Evolutionary conservation across 768 basidiomycete genomes (phyloP), one percentile per base, ranked within the genome.

Genomic region (Collybia sp.): DNA sequence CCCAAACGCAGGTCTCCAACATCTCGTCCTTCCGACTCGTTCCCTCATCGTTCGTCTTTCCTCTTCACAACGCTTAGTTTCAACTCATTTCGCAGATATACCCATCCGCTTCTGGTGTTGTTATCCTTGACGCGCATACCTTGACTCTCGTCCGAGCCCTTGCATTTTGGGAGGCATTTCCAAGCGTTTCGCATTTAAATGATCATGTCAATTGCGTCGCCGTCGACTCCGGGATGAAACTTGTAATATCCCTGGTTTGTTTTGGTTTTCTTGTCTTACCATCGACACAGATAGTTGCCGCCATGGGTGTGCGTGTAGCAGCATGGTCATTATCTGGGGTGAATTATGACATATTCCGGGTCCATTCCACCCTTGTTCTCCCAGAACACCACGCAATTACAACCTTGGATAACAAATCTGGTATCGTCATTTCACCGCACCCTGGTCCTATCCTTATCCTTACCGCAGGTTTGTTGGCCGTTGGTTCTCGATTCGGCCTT

Each of bases 91-190:
- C 42, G 12, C 53, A 92, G 88, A 62, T 89, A 6, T 88, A 90
- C 59, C 71, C 85, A 5, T 86, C 85, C 13, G 80, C 79, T 32
- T 80, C 88, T 58, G 72, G 81, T 2, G 62, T 91, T 51, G 71
- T 89, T 46, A 67, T 91, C 37, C 77, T 88, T 55, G 70, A 90
- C 70, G 85, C 88, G n/a, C 74, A 68, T 46, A 73, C 70, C 12
- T 78, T 91, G 30, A 62, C 70, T 13, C 72, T 92, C 39, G 62
- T 83, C 47, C 82, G 84, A 48, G 78, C 85, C 39, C 77, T 93
- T 17, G 79, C 83, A 30, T 88, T 92, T 56, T 84, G 79, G 70
- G 88, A 92, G 59, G 86, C 83, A 5, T 92, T 89, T 58, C 88
- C 89, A 5, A 74, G 77, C n/a, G 56, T 70, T 11, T 63, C 63